Base-by-base conservation (phyloP, 495 filamentous ascomycete species). In the Lepidopterella palustris region DNA sequence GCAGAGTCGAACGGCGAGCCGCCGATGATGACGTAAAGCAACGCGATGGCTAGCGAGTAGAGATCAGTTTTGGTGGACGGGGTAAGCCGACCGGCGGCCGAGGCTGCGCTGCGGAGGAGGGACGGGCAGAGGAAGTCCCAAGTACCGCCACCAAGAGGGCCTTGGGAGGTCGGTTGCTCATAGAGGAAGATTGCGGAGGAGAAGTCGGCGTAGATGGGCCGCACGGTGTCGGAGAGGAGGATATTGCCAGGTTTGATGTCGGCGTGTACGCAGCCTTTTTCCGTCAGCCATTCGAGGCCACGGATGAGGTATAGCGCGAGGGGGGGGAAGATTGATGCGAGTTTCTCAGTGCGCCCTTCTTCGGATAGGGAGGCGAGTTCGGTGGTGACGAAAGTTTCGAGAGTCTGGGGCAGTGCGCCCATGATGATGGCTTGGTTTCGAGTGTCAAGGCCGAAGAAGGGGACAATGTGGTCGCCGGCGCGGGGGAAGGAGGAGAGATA, bases 51-150 rank as follows among this genome's bases (percentile, higher is more conserved):
- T 0, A 86, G 71, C 1, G 80, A 79, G 63, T 82, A 87, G 31
- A 80, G 70, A 58, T 84, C 81, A 1, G 75, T 73, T 5, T 73
- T 63, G 3, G 69, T 68, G 0, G 74, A 78, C 2, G 78, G 57
- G n/a, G 20, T 29, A 3, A 53, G 4, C 64, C 57, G 9, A 55
- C 66, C 31, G 62, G 64, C 27, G 0, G 57, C 26, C 70, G 73
- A 54, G 57, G 64, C 39, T 21, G 59, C 15, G 5, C 49, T 48
- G 4, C 28, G 9, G 20, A 84, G 69, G 9, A 83, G 71, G 45
- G 82, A 79, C 0, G 83, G 83, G 26, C 82, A 80, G 13, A 82
- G 76, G 67, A 79, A 86, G 8, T 82, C 82, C 25, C 79, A 78
- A 5, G 83, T 85, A 6, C 81, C 69, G 27, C 82, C 82, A 0